Percentiles rank a stretch among this genome's conserved stretches.
These are phyloP conservation scores for Naegleria lovaniensis DNA, from an alignment of 208 protist species.

Conservation along the genomic window DNA sequence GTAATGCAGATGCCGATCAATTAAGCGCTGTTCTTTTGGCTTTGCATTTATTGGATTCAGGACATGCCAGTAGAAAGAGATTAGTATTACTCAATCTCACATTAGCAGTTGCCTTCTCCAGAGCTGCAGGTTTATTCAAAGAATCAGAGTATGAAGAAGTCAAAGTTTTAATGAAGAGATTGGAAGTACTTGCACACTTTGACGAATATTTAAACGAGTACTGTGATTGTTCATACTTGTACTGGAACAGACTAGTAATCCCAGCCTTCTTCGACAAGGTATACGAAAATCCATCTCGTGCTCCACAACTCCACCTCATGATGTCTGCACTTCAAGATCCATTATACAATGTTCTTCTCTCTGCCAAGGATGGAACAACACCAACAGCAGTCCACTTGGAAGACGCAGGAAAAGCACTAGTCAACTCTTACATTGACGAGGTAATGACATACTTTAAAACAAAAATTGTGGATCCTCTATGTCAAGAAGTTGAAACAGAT, in stretches of 20 bases:
- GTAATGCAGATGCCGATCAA: slow-evolving; percentile 44
- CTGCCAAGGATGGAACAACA: slow-evolving; percentile 19
- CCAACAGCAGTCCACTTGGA: slow-evolving; percentile 49
- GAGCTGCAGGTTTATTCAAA: slow-evolving; percentile 39
- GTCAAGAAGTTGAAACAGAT: slow-evolving; percentile 83
- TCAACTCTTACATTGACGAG: slow-evolving; percentile 55
- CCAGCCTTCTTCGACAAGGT: slow-evolving; percentile 68
- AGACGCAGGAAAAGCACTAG: slow-evolving; percentile 36
- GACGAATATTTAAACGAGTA: slow-evolving; percentile 47
- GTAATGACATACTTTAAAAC: slow-evolving; percentile 52
- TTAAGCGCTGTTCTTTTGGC: slow-evolving; percentile 55
- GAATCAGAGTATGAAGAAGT: slow-evolving; percentile 54
- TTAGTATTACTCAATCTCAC: slow-evolving; percentile 56
- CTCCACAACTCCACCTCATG: slow-evolving; percentile 58
- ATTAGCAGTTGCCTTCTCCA: slow-evolving; percentile 58
- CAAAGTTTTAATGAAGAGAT: slow-evolving; percentile 57
- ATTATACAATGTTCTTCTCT: neutral
- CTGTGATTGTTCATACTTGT: slow-evolving; percentile 75
- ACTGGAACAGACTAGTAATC: slow-evolving; percentile 70
- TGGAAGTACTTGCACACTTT: slow-evolving; percentile 60
- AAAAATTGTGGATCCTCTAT: slow-evolving; percentile 60
- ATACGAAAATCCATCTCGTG: slow-evolving; percentile 59
- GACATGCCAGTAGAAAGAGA: slow-evolving; percentile 50
- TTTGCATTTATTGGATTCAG: slow-evolving; percentile 59
- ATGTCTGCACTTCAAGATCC: slow-evolving; percentile 64